Percentiles rank a stretch among this genome's conserved stretches.
Evolutionary conservation across 2,329 filamentous ascomycete genomes (phyloP).

Genomic region (Periconia sp.): DNA sequence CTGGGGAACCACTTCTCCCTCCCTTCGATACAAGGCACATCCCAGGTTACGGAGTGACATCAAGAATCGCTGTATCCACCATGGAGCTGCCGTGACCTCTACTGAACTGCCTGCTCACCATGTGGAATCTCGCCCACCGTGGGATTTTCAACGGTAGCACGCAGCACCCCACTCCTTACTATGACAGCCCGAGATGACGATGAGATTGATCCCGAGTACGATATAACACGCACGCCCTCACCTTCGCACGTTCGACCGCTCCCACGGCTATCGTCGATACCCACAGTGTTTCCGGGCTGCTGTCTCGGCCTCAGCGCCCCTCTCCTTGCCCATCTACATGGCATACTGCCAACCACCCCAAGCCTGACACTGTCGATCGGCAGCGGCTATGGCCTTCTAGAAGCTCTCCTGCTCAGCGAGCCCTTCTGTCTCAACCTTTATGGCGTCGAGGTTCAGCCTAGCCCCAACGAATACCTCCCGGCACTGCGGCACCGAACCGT

Average conservation of each 20-base stretch:
- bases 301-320: slow-evolving; percentile 44
- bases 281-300: slow-evolving; percentile 37
- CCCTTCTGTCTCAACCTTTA: slow-evolving; percentile 39
- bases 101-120: no score
- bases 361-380: slow-evolving; percentile 52
- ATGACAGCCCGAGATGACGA: slow-evolving; percentile 2
- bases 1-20: no score
- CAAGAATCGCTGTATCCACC: no score
- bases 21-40: no score
- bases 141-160: no score
- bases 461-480: slow-evolving; percentile 54
- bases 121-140: no score
- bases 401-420: slow-evolving; percentile 46
- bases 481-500: slow-evolving; percentile 51
- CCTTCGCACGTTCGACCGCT: slow-evolving; percentile 4
- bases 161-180: neutral
- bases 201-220: slow-evolving; percentile 9
- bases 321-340: no score
- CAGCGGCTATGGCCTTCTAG: slow-evolving; percentile 59
- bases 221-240: neutral
- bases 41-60: no score
- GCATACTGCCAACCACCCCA: slow-evolving; percentile 23
- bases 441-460: slow-evolving; percentile 57
- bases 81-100: no score
- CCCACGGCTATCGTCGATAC: slow-evolving; percentile 24